phyloP scores from a whole-genome alignment of 2,329 filamentous ascomycete genomes.

The Nothophoma quercina region DNA sequence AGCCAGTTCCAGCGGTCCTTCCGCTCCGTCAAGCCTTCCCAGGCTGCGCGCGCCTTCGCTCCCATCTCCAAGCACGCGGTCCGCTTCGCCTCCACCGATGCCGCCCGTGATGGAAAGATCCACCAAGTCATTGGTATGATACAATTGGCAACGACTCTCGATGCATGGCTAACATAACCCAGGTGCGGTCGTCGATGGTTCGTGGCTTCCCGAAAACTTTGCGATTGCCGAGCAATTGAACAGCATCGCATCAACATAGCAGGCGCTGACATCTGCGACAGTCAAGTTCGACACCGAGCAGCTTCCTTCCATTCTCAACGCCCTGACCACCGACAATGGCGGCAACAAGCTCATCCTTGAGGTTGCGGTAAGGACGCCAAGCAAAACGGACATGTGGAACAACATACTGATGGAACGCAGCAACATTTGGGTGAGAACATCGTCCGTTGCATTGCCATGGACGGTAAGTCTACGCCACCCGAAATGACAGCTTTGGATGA shows the following conservation, averaged over 20 bases:
- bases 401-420: slow-evolving; percentile 58
- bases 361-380: slow-evolving; percentile 78
- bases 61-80: slow-evolving; percentile 65
- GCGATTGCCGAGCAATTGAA: slow-evolving; percentile 36
- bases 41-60: slow-evolving; percentile 60
- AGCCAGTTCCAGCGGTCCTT: slow-evolving; percentile 36
- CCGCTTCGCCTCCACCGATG: slow-evolving; percentile 68
- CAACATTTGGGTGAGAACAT: slow-evolving; percentile 99
- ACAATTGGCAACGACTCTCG: not conserved
- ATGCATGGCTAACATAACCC: not conserved
- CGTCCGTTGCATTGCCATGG: slow-evolving; percentile 99
- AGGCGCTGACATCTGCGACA: slow-evolving; percentile 57
- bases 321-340: slow-evolving; percentile 88
- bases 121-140: slow-evolving; percentile 77
- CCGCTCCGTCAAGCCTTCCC: slow-evolving; percentile 60
- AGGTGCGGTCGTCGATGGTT: slow-evolving; percentile 92
- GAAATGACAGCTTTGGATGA: slow-evolving; percentile 5
- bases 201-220: slow-evolving; percentile 53
- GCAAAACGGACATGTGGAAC: slow-evolving; percentile 29
- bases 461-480: slow-evolving; percentile 70
- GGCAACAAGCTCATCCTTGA: slow-evolving; percentile 95
- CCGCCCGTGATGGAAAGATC: slow-evolving; percentile 67
- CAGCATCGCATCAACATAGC: slow-evolving; percentile 31
- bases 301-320: slow-evolving; percentile 97
- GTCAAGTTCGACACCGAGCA: slow-evolving; percentile 97